These are phyloP conservation scores for Candida namnaoensis DNA, from an alignment of 805 yeast species.

Conservation along the genomic window DNA sequence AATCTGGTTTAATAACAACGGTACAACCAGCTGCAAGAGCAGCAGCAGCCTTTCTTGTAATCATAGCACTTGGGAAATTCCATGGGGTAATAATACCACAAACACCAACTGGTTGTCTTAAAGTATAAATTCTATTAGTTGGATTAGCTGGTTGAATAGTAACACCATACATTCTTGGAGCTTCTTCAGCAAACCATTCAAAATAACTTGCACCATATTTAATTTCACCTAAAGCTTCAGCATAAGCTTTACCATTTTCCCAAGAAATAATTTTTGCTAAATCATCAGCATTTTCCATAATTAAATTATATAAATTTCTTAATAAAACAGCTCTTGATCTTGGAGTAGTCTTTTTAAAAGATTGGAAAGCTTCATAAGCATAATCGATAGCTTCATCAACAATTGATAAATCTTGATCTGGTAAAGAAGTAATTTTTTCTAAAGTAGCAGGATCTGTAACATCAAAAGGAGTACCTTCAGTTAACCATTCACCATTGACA, in stretches of 20 bases:
- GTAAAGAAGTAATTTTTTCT: slow-evolving; percentile 47
- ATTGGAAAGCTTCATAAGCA: slow-evolving; percentile 36
- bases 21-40: slow-evolving; percentile 63
- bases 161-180: slow-evolving; percentile 45
- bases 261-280: slow-evolving; percentile 46
- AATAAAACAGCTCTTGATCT: slow-evolving; percentile 42
- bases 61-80: slow-evolving; percentile 65
- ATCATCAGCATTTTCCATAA: slow-evolving; percentile 48
- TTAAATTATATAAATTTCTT: slow-evolving; percentile 39
- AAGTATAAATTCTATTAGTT: slow-evolving; percentile 41
- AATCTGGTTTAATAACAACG: slow-evolving; percentile 51
- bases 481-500: slow-evolving; percentile 71
- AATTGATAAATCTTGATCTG: slow-evolving; percentile 49
- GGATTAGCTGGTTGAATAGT: slow-evolving; percentile 47
- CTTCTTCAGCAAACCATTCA: slow-evolving; percentile 80
- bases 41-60: slow-evolving; percentile 56
- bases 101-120: slow-evolving; percentile 55
- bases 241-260: slow-evolving; percentile 53
- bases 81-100: slow-evolving; percentile 59
- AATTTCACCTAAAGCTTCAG: slow-evolving; percentile 47
- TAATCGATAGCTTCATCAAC: slow-evolving; percentile 49
- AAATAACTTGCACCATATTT: slow-evolving; percentile 65
- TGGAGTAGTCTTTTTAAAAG: slow-evolving; percentile 37
- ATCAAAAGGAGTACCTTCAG: slow-evolving; percentile 38
- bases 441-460: slow-evolving; percentile 74